Base-by-base conservation (phyloP, 257 asterid genomes). In the Datura wrightii region DNA sequence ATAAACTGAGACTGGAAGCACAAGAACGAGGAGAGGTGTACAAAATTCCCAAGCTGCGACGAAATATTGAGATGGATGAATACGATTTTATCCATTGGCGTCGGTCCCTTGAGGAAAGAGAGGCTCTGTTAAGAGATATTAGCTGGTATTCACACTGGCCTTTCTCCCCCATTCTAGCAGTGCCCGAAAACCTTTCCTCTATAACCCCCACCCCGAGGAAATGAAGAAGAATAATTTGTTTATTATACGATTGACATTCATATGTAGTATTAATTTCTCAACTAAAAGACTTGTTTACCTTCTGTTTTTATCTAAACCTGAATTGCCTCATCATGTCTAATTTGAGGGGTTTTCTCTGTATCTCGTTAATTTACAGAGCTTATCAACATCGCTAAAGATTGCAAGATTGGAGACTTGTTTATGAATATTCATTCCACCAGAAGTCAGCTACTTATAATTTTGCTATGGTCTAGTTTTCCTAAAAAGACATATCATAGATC, bases 81-180 rank as follows among this genome's bases (percentile, higher is more conserved):
- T 96, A 96, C 54, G 99, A 96, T 84, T 90, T 92, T 18, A 90
- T 96, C 86, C 99, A 96, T 86, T 96, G 98, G 98, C 97, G 97
- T 36, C 95, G 98, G 86, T 96, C 99, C 78, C 86, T 90, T 50
- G 99, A 96, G 90, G 99, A 96, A 89, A 92, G 99, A 90, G 99
- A 96, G 90, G 90, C 99, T 85, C 90, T 94, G 52, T 89, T 96
- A 76, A 92, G 99, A 82, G 99, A 96, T 86, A 96, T 94, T 85
- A 92, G 98, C 97, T 93, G 97, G 98, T 94, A 91, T 54, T 48
- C 82, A 34, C 48, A 44, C 59, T 46, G 78, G 56, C 37, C 54
- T 71, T 63, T 79, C 19, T 44, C 82, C 71, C 65, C 24, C 10
- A 42, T 66, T 13, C 46, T 63, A 19, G 13, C 79, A 44, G 50